A percentile compares a stretch with the other conserved stretches of the same genome.
These are phyloP conservation scores for Pilasporangium apinafurcum DNA, from an alignment of 352 stramenopile species.

Conservation along the genomic window DNA sequence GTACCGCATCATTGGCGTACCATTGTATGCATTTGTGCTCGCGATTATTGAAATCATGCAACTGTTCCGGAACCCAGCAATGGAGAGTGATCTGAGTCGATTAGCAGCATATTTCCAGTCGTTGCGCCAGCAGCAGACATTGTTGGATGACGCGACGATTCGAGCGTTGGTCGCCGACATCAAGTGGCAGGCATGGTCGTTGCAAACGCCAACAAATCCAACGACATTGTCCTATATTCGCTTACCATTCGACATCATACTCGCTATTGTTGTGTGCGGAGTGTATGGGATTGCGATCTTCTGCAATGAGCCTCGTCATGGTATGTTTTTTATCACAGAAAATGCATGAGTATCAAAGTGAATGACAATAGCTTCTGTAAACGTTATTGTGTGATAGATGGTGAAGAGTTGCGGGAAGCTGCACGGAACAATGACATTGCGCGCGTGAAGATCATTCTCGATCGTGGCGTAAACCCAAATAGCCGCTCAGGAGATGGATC, in stretches of 20 bases:
- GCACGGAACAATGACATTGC: constrained; percentile 65
- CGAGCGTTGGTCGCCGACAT: constrained; percentile 21
- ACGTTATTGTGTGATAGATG: constrained; percentile 26
- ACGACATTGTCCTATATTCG: constrained; percentile 24
- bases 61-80: constrained; percentile 34
- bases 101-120: constrained; percentile 31
- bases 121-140: constrained; percentile 11
- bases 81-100: constrained; percentile 29
- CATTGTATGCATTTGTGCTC: constrained; percentile 50
- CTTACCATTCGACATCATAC: constrained; percentile 32
- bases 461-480: constrained; percentile 48
- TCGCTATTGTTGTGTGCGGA: constrained; percentile 39
- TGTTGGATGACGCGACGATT: constrained; percentile 20
- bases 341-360: no score
- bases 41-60: constrained; percentile 43
- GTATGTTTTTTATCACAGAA: constrained; percentile 34
- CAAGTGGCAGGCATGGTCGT: constrained; percentile 19
- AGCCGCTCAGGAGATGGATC: constrained; percentile 47
- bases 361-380: neutral
- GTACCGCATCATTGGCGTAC: constrained; percentile 55
- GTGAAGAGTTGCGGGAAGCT: constrained; percentile 69
- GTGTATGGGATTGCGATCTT: constrained; percentile 60
- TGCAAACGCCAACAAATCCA: constrained; percentile 12
- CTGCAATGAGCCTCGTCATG: constrained; percentile 61
- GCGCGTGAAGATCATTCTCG: constrained; percentile 50